Evolutionary conservation across 345 rosid species (phyloP).

Genomic region (Camelina hispida): DNA sequence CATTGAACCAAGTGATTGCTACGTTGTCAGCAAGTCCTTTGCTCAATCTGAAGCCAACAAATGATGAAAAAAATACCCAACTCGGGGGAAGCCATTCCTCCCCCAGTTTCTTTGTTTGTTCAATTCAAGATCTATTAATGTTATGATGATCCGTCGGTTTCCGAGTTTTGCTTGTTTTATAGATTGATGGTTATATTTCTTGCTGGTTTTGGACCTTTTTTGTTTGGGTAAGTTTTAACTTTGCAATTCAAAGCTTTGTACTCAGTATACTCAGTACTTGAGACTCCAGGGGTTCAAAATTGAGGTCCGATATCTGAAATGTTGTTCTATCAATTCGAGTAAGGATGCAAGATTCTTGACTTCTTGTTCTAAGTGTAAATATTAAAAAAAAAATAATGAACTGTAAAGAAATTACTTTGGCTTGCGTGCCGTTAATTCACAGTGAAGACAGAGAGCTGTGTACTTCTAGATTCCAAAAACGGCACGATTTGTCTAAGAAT

Average conservation of each 20-base stretch:
- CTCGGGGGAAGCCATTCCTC: slow-evolving; percentile 41
- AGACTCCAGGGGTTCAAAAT: neutral
- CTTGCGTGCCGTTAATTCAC: slow-evolving; percentile 27
- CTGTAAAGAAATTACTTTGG: neutral
- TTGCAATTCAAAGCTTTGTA: slow-evolving; percentile 12
- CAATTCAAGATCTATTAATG: slow-evolving; percentile 14
- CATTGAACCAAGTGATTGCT: slow-evolving; percentile 88
- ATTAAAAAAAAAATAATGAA: neutral
- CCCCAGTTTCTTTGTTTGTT: slow-evolving; percentile 20
- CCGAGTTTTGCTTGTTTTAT: slow-evolving; percentile 22
- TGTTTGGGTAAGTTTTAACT: neutral
- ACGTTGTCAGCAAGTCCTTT: slow-evolving; percentile 68
- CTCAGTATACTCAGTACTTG: neutral
- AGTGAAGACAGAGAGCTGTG: slow-evolving; percentile 1
- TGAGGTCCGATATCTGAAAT: neutral
- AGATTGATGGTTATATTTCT: neutral
- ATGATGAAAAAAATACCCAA: slow-evolving; percentile 33
- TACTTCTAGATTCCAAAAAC: neutral
- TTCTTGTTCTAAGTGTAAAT: neutral
- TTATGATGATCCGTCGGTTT: slow-evolving; percentile 4
- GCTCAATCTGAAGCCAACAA: slow-evolving; percentile 61
- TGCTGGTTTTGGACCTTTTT: neutral
- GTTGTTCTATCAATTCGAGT: neutral
- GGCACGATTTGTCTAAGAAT: neutral
- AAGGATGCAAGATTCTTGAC: neutral